Conservation (phyloP, 495 filamentous ascomycete species). For the Aspergillus mulundensis region DNA sequence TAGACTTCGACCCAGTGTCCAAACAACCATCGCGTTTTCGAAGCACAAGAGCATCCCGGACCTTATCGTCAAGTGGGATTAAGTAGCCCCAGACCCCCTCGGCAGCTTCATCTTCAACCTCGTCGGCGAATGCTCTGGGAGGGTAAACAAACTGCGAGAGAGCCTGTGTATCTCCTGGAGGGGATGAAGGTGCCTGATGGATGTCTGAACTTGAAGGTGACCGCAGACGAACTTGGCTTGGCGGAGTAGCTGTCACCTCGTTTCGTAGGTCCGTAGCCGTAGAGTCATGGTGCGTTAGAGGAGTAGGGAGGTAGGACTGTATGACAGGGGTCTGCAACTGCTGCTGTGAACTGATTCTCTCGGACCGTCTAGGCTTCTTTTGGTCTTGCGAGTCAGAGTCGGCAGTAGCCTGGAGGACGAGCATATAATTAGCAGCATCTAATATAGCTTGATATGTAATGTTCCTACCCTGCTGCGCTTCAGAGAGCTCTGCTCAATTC, state of each 20-base stretch:
- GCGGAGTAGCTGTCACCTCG: constrained; percentile 68
- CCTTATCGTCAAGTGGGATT: constrained; percentile 67
- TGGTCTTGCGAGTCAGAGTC: constrained; percentile 40
- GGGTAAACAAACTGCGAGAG: constrained; percentile 77
- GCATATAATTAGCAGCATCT: not conserved
- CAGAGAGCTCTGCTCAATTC: constrained; percentile 48
- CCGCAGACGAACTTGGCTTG: constrained; percentile 52
- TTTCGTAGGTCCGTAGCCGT: constrained; percentile 62
- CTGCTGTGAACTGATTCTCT: constrained; percentile 51
- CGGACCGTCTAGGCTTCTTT: constrained; percentile 51
- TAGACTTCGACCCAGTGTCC: constrained; percentile 43
- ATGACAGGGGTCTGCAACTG: constrained; percentile 54
- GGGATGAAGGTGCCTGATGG: constrained; percentile 65
- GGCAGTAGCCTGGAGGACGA: constrained; percentile 29
- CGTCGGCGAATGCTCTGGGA: constrained; percentile 67
- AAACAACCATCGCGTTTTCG: constrained; percentile 65
- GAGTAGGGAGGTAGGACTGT: constrained; percentile 74
- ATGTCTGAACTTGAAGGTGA: constrained; percentile 53
- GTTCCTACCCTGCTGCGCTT: constrained; percentile 48
- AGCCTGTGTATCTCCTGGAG: constrained; percentile 60
- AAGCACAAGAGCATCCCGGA: constrained; percentile 68
- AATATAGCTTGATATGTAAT: not conserved
- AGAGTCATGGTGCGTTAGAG: constrained; percentile 65
- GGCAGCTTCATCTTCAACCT: constrained; percentile 72
- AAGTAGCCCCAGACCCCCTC: constrained; percentile 97